Evolutionary conservation across 2,329 filamentous ascomycete genomes (phyloP).

Genomic region (Didymosphaeria variabile): DNA sequence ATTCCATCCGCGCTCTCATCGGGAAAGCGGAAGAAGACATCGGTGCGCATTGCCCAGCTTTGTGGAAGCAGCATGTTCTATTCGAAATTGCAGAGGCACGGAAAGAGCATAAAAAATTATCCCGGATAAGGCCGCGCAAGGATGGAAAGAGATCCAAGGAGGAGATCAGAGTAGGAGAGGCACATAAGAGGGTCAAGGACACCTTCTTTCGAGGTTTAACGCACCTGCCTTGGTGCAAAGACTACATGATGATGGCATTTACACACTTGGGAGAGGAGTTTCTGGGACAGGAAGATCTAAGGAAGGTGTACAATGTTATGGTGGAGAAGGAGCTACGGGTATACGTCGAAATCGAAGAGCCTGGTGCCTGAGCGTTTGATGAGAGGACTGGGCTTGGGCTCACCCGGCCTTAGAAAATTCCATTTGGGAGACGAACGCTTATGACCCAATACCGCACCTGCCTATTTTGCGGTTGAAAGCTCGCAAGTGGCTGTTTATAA

Average conservation of each 20-base stretch:
- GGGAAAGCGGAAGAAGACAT: slow-evolving; percentile 58
- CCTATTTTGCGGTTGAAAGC: neutral
- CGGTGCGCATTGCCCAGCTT: slow-evolving; percentile 37
- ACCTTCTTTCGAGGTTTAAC: slow-evolving; percentile 66
- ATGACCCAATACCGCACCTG: neutral
- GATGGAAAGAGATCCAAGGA: slow-evolving; percentile 35
- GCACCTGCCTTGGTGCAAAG: slow-evolving; percentile 70
- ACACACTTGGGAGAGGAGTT: slow-evolving; percentile 45
- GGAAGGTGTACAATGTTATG: slow-evolving; percentile 64
- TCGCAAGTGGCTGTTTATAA: neutral
- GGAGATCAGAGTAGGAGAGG: slow-evolving; percentile 31
- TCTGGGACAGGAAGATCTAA: slow-evolving; percentile 60
- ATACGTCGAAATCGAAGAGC: slow-evolving; percentile 59
- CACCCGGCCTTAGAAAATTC: too few relatives aligned
- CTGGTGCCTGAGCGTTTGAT: neutral
- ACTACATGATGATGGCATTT: slow-evolving; percentile 67
- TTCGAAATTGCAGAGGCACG: slow-evolving; percentile 41
- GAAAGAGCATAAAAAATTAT: slow-evolving; percentile 22
- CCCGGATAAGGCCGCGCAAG: slow-evolving; percentile 21
- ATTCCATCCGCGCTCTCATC: slow-evolving; percentile 65
- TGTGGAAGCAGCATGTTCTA: slow-evolving; percentile 44
- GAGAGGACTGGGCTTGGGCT: too few relatives aligned
- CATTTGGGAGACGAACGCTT: neutral
- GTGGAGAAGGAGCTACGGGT: slow-evolving; percentile 69
- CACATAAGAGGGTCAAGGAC: slow-evolving; percentile 56